phyloP scores from a whole-genome alignment of 2,329 filamentous ascomycete genomes.

The Orbilia brochopaga region DNA sequence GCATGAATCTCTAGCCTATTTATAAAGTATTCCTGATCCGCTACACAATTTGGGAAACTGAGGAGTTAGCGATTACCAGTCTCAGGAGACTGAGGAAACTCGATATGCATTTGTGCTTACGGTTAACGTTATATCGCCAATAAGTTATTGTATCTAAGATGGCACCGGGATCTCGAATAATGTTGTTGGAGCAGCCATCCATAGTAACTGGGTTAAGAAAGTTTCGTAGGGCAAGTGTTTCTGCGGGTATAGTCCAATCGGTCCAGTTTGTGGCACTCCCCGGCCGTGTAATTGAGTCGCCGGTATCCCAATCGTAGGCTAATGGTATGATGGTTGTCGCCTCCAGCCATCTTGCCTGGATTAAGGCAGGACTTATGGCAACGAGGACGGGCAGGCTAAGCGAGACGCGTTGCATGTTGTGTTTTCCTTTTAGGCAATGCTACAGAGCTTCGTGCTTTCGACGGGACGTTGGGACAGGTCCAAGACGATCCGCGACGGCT shows the following conservation, averaged over 20 bases:
- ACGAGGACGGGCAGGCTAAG: background rate
- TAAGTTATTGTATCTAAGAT: slow-evolving; percentile 13
- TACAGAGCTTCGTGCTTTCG: too few species aligned
- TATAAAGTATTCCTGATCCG: slow-evolving; percentile 6
- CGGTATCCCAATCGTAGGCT: background rate
- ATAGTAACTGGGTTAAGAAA: slow-evolving; percentile 11
- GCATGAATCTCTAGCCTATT: slow-evolving; percentile 35
- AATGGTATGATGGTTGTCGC: background rate
- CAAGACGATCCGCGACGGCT: too few species aligned
- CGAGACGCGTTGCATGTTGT: slow-evolving; percentile 36
- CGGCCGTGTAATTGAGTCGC: background rate
- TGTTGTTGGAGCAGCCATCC: slow-evolving; percentile 27
- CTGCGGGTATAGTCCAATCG: slow-evolving; percentile 12
- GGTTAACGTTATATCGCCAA: slow-evolving; percentile 20
- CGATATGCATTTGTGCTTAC: slow-evolving; percentile 31
- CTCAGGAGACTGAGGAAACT: too few species aligned
- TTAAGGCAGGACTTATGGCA: background rate
- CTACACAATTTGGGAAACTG: slow-evolving; percentile 1
- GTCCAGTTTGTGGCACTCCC: slow-evolving; percentile 8
- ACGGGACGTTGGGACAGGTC: too few species aligned
- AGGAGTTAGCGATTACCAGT: background rate
- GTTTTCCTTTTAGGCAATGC: too few species aligned
- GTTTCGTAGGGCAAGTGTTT: background rate
- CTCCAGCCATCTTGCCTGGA: slow-evolving; percentile 32
- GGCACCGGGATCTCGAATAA: slow-evolving; percentile 6